Evolutionary conservation across 139 green algal species (phyloP).

Genomic region (Chlamydomonas sp.): DNA sequence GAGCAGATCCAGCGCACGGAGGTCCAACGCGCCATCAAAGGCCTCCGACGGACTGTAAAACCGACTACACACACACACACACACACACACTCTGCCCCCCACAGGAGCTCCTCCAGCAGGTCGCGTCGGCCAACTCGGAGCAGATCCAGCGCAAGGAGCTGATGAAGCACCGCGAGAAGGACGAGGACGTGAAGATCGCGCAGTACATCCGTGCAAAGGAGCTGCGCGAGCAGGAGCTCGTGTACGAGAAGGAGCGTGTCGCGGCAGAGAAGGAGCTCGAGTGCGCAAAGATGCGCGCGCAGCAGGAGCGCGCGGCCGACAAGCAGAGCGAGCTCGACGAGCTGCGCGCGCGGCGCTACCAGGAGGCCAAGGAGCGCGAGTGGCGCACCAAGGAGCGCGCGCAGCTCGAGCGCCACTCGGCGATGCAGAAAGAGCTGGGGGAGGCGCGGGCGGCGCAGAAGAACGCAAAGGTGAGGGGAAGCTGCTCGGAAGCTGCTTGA

Average conservation of each 20-base stretch:
- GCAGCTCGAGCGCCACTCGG: conserved; percentile 36
- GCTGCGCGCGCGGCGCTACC: conserved; percentile 60
- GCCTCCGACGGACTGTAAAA: no score
- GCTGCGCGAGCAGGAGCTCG: conserved; percentile 48
- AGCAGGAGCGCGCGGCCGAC: conserved; percentile 74
- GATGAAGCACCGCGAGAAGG: conserved; percentile 52
- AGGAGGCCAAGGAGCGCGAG: conserved; percentile 53
- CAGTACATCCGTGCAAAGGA: conserved; percentile 71
- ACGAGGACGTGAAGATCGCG: conserved; percentile 72
- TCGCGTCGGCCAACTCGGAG: conserved; percentile 57
- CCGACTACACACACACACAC: no score
- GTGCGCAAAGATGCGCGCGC: conserved; percentile 65
- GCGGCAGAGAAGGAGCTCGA: conserved; percentile 76
- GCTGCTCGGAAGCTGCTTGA: no score
- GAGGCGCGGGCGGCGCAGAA: conserved; percentile 63
- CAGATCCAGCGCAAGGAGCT: conserved; percentile 70
- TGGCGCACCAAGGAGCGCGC: conserved; percentile 66
- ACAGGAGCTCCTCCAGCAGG: conserved; percentile 54
- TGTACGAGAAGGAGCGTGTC: conserved; percentile 60
- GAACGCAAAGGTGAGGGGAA: conserved; percentile 54
- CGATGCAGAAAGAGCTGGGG: conserved; percentile 57
- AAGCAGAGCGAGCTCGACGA: conserved; percentile 75
- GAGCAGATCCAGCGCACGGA: conserved; percentile 71
- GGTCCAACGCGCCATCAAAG: no score
- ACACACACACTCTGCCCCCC: no score